phyloP scores from a whole-genome alignment of 345 rosid genomes.

The Orychophragmus violaceus region DNA sequence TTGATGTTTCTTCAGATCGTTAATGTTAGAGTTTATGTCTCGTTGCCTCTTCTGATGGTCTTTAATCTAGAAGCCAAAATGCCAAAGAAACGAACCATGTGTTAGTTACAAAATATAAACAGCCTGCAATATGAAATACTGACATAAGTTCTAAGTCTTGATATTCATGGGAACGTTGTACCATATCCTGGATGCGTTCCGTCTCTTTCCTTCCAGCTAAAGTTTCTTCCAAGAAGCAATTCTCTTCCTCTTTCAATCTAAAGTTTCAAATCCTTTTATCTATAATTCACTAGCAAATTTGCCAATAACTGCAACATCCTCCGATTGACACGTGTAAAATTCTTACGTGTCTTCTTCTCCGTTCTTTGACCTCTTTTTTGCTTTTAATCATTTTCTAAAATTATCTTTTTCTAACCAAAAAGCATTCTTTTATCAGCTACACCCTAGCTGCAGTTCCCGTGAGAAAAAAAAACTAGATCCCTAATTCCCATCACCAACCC shows the following conservation, averaged over 20 bases:
- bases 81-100: neutral
- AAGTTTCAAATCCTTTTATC: conserved; percentile 19
- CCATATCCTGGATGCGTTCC: conserved; percentile 52
- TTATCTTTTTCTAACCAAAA: no score
- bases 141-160: neutral
- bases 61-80: conserved; percentile 42
- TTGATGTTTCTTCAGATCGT: conserved; percentile 48
- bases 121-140: conserved; percentile 10
- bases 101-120: neutral
- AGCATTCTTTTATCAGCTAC: no score
- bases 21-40: conserved; percentile 35
- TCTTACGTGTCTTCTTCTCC: no score
- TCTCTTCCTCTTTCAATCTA: conserved; percentile 76
- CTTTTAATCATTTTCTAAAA: no score
- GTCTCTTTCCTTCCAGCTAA: conserved; percentile 41
- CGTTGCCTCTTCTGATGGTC: conserved; percentile 40
- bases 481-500: no score
- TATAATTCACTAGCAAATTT: no score
- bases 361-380: no score
- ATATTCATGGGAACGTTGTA: conserved; percentile 24
- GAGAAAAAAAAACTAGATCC: no score
- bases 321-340: no score
- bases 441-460: no score
- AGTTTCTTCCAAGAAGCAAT: conserved; percentile 37
- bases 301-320: no score